These are phyloP conservation scores for Lipomyces starkeyi DNA, from an alignment of 805 yeast species.

Conservation along the genomic window DNA sequence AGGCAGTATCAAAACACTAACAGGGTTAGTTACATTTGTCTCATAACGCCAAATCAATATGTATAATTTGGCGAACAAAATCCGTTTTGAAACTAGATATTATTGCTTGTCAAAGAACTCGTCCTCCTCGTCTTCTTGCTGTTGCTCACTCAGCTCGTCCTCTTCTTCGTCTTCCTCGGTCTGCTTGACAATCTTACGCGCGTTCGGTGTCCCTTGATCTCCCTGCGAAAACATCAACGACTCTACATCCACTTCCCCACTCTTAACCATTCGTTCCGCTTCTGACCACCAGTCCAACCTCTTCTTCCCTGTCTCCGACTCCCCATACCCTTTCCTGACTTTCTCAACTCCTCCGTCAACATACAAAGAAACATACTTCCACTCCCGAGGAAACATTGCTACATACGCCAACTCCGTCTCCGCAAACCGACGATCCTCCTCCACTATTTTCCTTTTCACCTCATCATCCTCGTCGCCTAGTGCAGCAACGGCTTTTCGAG, in stretches of 20 bases:
- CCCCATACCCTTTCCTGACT: slow-evolving; percentile 13
- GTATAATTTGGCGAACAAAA: background rate
- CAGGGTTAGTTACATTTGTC: background rate
- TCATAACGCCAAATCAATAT: background rate
- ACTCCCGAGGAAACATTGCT: slow-evolving; percentile 34
- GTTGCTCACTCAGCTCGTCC: background rate
- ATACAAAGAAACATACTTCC: slow-evolving; percentile 39
- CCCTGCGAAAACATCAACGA: slow-evolving; percentile 28
- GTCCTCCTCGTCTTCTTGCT: slow-evolving; percentile 21
- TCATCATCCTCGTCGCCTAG: slow-evolving; percentile 12
- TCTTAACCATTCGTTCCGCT: slow-evolving; percentile 9
- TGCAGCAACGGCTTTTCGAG: slow-evolving; percentile 12
- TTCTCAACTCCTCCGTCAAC: slow-evolving; percentile 30
- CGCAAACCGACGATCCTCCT: slow-evolving; percentile 17
- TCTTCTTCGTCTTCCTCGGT: background rate
- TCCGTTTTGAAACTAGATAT: background rate
- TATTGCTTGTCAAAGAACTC: slow-evolving; percentile 27
- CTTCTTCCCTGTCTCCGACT: slow-evolving; percentile 18
- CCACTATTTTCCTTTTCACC: slow-evolving; percentile 8
- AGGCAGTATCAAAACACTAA: background rate
- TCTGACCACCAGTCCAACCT: slow-evolving; percentile 29
- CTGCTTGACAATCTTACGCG: background rate
- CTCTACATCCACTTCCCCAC: slow-evolving; percentile 28
- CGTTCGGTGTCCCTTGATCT: background rate
- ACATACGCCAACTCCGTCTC: slow-evolving; percentile 37